Evolutionary conservation across 257 asterid genomes (phyloP).

Genomic region (Gentiana straminea): DNA sequence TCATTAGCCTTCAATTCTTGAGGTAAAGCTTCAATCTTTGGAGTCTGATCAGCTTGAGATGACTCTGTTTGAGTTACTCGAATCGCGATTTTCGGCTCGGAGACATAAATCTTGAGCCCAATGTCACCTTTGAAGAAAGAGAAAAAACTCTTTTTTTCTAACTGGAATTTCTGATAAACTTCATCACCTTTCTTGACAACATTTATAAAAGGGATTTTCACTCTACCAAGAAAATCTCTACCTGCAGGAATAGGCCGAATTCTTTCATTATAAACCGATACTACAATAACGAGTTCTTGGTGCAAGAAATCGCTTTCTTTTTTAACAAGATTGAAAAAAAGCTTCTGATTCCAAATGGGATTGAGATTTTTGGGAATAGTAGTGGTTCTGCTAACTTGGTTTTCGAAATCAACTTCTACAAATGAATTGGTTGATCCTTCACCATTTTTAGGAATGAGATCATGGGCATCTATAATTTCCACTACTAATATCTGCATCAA

Average conservation of each 20-base stretch:
- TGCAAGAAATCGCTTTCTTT: slow-evolving; percentile 18
- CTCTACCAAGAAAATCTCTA: slow-evolving; percentile 54
- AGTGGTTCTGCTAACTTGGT: slow-evolving; percentile 48
- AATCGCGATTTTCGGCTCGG: slow-evolving; percentile 16
- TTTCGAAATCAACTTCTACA: slow-evolving; percentile 62
- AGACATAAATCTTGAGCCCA: slow-evolving; percentile 51
- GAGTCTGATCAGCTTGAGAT: slow-evolving; percentile 2
- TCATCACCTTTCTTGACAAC: slow-evolving; percentile 53
- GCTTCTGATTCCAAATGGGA: slow-evolving; percentile 61
- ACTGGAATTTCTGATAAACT: slow-evolving; percentile 50
- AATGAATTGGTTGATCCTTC: slow-evolving; percentile 63
- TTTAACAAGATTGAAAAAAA: slow-evolving; percentile 34
- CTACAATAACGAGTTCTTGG: slow-evolving; percentile 22
- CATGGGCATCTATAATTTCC: slow-evolving; percentile 67
- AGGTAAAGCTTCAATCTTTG: slow-evolving; percentile 15
- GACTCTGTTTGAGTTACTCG: slow-evolving; percentile 3
- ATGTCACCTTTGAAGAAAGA: slow-evolving; percentile 48
- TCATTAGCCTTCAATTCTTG: slow-evolving; percentile 10
- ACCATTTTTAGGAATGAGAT: slow-evolving; percentile 66
- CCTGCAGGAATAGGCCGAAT: slow-evolving; percentile 23
- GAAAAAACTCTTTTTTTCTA: slow-evolving; percentile 41
- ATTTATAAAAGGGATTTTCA: slow-evolving; percentile 49
- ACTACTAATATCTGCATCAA: slow-evolving; percentile 38
- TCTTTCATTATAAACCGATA: slow-evolving; percentile 52
- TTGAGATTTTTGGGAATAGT: slow-evolving; percentile 59